Evolutionary conservation across 1,139 yeast species (phyloP), one percentile per base, ranked within the genome.

Genomic region (Geotrichum candidum): DNA sequence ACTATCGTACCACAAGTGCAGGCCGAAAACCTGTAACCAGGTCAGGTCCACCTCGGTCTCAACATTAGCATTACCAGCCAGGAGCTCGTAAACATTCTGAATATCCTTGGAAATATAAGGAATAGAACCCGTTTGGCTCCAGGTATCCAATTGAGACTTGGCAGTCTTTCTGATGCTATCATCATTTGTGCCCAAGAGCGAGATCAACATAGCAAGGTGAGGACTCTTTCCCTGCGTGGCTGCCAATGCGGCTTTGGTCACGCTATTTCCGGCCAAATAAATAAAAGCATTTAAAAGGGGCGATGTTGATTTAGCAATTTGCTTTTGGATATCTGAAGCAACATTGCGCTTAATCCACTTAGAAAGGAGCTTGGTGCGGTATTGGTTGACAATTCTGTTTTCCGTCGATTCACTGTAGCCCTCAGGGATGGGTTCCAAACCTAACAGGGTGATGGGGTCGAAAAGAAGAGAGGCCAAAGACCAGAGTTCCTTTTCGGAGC

Each of bases 201-300:
- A 81, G n/a, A 92, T 74, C 33, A 90, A 69, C 0, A 83, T 84
- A 0, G 96, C 84, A 46, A 92, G 74, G 72, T 91, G 96, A 10
- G 81, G 75, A 68, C 88, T 87, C 13, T 80, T 80, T 0, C 87
- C 74, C 27, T 80, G 76, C 3, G 85, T 74, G 0, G 97, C 91
- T 1, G 77, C 65, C 50, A 78, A 77, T 9, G 88, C 79, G 0
- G 98, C 97, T 41, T 78, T 77, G 11, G 80, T 76, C 53, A 90
- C 70, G 61, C 86, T 11, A 57, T 88, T 85, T 3, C 82, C 78
- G 54, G 86, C 78, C 13, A 91, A 69, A 35, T 79, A 72, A 3
- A 81, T 70, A 68, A 85, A 84, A 0, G 88, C 31, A 73, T 71
- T 54, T 86, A 86, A 56, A 84, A 75, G 0, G 76, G 70, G 57